These are phyloP conservation scores for Wallacemonas collosoma DNA, from an alignment of 208 protist species.

Conservation along the genomic window DNA sequence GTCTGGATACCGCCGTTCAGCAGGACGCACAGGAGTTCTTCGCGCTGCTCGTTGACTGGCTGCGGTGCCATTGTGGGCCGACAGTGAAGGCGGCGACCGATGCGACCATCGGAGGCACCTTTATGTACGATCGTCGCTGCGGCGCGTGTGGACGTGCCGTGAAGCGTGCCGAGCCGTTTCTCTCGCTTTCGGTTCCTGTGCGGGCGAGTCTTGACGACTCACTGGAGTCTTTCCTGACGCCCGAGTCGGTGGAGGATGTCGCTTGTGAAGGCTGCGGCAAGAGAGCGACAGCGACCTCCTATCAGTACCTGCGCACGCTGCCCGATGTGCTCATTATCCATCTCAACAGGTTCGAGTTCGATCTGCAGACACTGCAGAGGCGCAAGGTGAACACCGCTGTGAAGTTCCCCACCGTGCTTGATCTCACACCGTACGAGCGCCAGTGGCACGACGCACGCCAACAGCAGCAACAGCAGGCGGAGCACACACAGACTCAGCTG, in stretches of 20 bases:
- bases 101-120: slow-evolving; percentile 54
- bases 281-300: slow-evolving; percentile 59
- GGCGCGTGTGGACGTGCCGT: slow-evolving; percentile 49
- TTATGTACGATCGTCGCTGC: slow-evolving; percentile 79
- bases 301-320: slow-evolving; percentile 71
- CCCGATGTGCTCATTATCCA: slow-evolving; percentile 79
- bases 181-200: slow-evolving; percentile 74
- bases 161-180: slow-evolving; percentile 70
- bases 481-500: background rate
- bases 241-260: slow-evolving; percentile 73
- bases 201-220: slow-evolving; percentile 58
- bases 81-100: slow-evolving; percentile 43
- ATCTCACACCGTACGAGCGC: slow-evolving; percentile 54
- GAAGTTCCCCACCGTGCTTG: slow-evolving; percentile 54
- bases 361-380: slow-evolving; percentile 59
- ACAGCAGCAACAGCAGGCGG: background rate
- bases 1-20: slow-evolving; percentile 63
- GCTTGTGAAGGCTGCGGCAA: slow-evolving; percentile 66
- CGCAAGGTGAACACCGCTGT: slow-evolving; percentile 63
- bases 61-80: slow-evolving; percentile 50
- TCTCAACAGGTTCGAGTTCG: slow-evolving; percentile 82
- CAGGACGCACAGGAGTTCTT: slow-evolving; percentile 89
- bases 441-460: slow-evolving; percentile 45
- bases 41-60: slow-evolving; percentile 72
- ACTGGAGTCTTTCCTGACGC: slow-evolving; percentile 54